Base-by-base conservation (phyloP, 2,329 filamentous ascomycete genomes). In the Fusarium oxysporum region DNA sequence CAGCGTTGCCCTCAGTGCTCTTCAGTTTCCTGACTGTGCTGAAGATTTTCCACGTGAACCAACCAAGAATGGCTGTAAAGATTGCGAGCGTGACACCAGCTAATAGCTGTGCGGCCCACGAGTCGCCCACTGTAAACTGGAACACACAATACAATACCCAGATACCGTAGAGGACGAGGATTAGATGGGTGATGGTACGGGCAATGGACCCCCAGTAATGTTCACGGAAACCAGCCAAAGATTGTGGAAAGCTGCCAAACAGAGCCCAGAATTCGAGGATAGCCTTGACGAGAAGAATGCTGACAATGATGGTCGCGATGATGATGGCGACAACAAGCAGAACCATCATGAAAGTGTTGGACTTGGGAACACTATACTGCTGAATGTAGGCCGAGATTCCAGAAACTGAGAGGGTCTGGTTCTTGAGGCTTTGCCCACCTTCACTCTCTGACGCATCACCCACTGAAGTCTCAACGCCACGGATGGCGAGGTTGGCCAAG, bases 131-230 rank as follows among this genome's bases (percentile, higher is more conserved):
- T 3, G 92, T 96, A 82, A 98, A 97, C 80, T 99, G 96, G 82
- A 96, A 98, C 71, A 99, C 89, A 81, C 96, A 98, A 83, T 97
- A 98, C 47, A 98, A 85, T 2, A 95, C 94, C 96, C 96, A 98
- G 69, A 97, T 90, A 70, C 96, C 94, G 83, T 98, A 99, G 6
- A 98, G 89, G 23, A 98, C 85, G 68, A 98, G 87, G 76, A 99
- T 95, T 82, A 99, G 87, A 74, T 93, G 93, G 47, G 95, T 97
- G 78, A 98, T 93, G 21, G 95, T 92, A 69, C 96, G 93, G 50
- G 92, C 93, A 80, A 99, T 92, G 62, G 95, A 91, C 74, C 93
- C 93, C 96, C 96, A 98, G 86, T 98, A 98, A 81, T 97, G 93
- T 84, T 97, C 93, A 74, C 96, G 93, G 89, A 98, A 98, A 50